Conservation (phyloP, 176 grass and related monocot genomes). For the Phyllostachys edulis region DNA sequence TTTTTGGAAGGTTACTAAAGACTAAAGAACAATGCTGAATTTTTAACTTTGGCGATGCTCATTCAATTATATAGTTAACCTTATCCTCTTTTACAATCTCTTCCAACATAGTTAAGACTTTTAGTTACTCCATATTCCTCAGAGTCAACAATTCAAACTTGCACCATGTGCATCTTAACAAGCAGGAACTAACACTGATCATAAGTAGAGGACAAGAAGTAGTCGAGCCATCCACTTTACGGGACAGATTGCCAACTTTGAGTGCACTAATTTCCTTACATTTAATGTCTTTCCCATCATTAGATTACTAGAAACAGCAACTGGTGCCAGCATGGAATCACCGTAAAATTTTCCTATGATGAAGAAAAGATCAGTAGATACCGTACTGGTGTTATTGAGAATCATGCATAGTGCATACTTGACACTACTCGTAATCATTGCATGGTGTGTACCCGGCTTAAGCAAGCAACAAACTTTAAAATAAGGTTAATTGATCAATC, state of each 20-base stretch:
- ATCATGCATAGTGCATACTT: background rate
- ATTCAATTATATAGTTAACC: background rate
- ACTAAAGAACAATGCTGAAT: background rate
- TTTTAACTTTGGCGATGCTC: background rate
- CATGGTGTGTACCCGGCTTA: background rate
- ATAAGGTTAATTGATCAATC: conserved; percentile 3
- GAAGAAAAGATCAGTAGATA: background rate
- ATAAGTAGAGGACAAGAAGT: background rate
- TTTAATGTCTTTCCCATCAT: conserved; percentile 12
- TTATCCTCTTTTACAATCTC: background rate
- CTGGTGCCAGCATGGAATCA: background rate
- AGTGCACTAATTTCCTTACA: conserved; percentile 12
- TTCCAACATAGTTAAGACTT: conserved; percentile 11
- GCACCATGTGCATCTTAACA: background rate
- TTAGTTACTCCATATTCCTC: background rate
- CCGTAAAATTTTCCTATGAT: background rate
- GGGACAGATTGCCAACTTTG: background rate
- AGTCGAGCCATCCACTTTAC: background rate
- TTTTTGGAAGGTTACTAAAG: background rate
- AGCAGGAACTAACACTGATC: conserved; percentile 5
- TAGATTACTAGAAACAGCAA: background rate
- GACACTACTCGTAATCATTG: background rate
- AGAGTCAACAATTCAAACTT: conserved; percentile 24
- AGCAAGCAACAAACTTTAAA: conserved; percentile 1
- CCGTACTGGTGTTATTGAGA: background rate